Conservation (phyloP, 306 rosid genomes). For the Cicer chorassanicum region DNA sequence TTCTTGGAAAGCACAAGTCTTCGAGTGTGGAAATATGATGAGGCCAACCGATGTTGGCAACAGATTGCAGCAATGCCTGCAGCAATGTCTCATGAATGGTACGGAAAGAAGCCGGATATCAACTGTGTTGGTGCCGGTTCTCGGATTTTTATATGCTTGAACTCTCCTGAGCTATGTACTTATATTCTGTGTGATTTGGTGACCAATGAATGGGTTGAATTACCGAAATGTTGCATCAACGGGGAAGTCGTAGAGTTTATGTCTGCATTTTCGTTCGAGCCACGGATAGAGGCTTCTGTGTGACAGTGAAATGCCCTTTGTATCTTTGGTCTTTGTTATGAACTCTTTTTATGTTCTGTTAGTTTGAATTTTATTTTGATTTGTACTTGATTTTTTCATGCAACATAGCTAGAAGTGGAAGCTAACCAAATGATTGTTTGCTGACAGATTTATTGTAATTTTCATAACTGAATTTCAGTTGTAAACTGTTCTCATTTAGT, state of each 20-base stretch:
- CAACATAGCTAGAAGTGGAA: constrained; percentile 47
- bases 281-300: constrained; percentile 83
- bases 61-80: constrained; percentile 89
- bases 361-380: constrained; percentile 29
- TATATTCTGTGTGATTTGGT: constrained; percentile 68
- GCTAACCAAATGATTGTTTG: constrained; percentile 48
- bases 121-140: constrained; percentile 86
- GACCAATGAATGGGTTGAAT: constrained; percentile 70
- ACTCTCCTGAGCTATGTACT: constrained; percentile 63
- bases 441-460: constrained; percentile 42
- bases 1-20: constrained; percentile 82
- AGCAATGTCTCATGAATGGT: constrained; percentile 89
- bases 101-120: constrained; percentile 84
- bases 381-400: constrained; percentile 42
- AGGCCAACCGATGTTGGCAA: constrained; percentile 66
- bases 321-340: constrained; percentile 22
- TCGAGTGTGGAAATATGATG: constrained; percentile 76
- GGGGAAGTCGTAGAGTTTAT: constrained; percentile 79
- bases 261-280: constrained; percentile 93
- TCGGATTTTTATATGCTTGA: constrained; percentile 75
- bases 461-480: constrained; percentile 37
- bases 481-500: constrained; percentile 42
- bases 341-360: constrained; percentile 31
- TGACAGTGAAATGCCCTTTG: constrained; percentile 40
- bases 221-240: constrained; percentile 69